Base-by-base conservation (phyloP, 2,329 filamentous ascomycete species). In the Alternaria sp. region DNA sequence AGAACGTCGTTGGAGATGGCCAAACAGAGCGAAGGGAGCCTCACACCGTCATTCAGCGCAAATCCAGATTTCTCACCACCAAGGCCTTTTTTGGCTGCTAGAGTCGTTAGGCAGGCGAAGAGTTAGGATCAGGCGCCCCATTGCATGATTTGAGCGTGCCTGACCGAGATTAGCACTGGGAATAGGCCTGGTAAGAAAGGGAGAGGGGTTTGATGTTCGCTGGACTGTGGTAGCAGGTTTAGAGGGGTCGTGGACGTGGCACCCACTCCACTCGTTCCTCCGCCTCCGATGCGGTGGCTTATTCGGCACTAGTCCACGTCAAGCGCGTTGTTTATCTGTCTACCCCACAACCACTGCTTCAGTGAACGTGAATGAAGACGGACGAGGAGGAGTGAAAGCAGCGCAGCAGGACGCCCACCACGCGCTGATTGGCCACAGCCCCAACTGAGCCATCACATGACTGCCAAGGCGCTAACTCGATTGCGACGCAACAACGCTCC, bases 241-340 rank as follows among this genome's bases (percentile, higher is more conserved):
- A 64, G 68, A 71, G 67, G 66, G 64, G 65, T 65, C 63, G 60
- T 69, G 49, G 64, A 67, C 59, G 61, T 69, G 67, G 67, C 71
- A 65, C 49, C 28, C 49, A 53, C 69, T 68, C 70, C 64, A 67
- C 70, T 72, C 64, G 65, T 66, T 70, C 67, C 67, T 59, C 61
- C 50, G 60, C 50, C 64, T 65, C 63, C 63, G 67, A 72, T 67
- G 69, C 72, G 64, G 63, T 67, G 64, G 70, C 65, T 70, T 68
- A 70, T 65, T 63, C 61, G 65, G 72, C 66, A 66, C 69, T 64
- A 68, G 58, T 54, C 57, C 67, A 70, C 61, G 64, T 66, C 69
- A 66, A 67, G 62, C 68, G 61, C 68, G 60, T 67, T 60, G 46
- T 57, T 61, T 67, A 62, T 66, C 47, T 55, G 49, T 51, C 49